phyloP scores from a whole-genome alignment of 805 yeast species.

The Ogataea minuta region DNA sequence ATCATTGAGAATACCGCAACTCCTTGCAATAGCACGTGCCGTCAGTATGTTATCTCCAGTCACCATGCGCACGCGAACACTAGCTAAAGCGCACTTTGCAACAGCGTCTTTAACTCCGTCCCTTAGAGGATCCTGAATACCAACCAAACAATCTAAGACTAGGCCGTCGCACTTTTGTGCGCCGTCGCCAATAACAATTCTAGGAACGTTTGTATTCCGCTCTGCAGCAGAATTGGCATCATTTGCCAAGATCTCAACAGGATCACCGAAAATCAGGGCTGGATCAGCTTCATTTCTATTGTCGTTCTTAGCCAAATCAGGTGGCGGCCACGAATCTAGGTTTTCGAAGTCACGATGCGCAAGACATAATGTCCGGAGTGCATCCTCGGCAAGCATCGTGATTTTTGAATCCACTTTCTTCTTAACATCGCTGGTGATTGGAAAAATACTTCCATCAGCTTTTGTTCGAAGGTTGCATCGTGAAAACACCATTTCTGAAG shows the following conservation, averaged over 20 bases:
- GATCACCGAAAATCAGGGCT: slow-evolving; percentile 38
- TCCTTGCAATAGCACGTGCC: slow-evolving; percentile 85
- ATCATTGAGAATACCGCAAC: slow-evolving; percentile 72
- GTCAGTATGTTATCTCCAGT: slow-evolving; percentile 95
- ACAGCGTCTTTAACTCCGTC: slow-evolving; percentile 90
- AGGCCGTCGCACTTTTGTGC: slow-evolving; percentile 35
- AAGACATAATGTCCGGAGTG: slow-evolving; percentile 84
- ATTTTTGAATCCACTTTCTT: slow-evolving; percentile 33
- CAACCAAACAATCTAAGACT: slow-evolving; percentile 72
- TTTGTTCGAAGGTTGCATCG: slow-evolving; percentile 47
- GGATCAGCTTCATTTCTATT: slow-evolving; percentile 43
- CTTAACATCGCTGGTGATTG: slow-evolving; percentile 32
- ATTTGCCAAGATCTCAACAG: slow-evolving; percentile 20
- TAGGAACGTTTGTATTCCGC: slow-evolving; percentile 24
- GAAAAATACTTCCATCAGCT: slow-evolving; percentile 31
- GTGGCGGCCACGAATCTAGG: slow-evolving; percentile 64
- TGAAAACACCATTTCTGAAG: slow-evolving; percentile 80
- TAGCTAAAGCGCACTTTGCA: slow-evolving; percentile 79
- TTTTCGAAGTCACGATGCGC: slow-evolving; percentile 71
- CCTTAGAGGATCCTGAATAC: slow-evolving; percentile 93
- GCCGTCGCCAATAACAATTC: slow-evolving; percentile 28
- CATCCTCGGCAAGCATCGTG: slow-evolving; percentile 63
- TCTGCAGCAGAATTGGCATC: slow-evolving; percentile 22
- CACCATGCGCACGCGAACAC: slow-evolving; percentile 95
- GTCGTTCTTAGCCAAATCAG: slow-evolving; percentile 35